phyloP scores from a whole-genome alignment of 257 asterid species.

The Nicotiana undulata region DNA sequence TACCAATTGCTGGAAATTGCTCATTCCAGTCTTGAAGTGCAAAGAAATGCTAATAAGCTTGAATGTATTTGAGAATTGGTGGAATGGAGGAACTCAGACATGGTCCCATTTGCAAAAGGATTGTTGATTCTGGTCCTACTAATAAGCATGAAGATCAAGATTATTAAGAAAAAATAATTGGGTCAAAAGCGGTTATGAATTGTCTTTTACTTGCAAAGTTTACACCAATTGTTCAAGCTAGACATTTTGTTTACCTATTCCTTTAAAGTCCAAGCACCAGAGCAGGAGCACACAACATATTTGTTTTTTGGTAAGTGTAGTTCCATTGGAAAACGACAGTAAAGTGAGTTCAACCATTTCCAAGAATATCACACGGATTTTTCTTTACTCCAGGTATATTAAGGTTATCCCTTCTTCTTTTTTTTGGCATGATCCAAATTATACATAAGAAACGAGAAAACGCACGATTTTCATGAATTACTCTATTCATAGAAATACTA shows the following conservation, averaged over 20 bases:
- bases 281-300: not conserved
- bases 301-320: not conserved
- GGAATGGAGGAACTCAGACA: not conserved
- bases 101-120: not conserved
- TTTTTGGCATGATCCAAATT: too few relatives aligned
- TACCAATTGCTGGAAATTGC: not conserved
- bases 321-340: not conserved
- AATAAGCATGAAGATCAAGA: not conserved
- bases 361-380: too few relatives aligned
- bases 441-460: too few relatives aligned
- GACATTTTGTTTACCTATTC: not conserved
- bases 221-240: not conserved
- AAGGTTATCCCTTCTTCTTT: too few relatives aligned
- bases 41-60: not conserved
- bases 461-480: too few relatives aligned
- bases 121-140: not conserved
- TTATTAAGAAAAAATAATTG: not conserved
- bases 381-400: constrained; percentile 46
- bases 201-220: not conserved
- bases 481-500: too few relatives aligned
- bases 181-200: not conserved
- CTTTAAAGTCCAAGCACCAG: not conserved
- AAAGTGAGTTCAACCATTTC: not conserved
- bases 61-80: not conserved
- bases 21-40: not conserved